Evolutionary conservation across 2,329 filamentous ascomycete genomes (phyloP), one percentile per base, ranked within the genome.

Genomic region (Cladosporium austrohemisphaericum): DNA sequence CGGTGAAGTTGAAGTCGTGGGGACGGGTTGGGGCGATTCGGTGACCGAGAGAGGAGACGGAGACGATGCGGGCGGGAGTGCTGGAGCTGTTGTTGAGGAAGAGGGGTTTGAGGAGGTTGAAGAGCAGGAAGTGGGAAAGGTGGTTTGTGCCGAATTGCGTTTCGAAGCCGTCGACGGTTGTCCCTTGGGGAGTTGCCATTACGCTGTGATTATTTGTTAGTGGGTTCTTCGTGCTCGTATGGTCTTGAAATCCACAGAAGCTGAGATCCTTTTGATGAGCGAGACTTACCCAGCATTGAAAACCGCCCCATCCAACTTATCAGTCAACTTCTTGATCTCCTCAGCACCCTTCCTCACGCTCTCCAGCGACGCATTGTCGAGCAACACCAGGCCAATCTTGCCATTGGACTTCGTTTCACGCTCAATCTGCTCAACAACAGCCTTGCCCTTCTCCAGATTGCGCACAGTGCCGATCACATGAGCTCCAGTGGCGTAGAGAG

Each of bases 131-230:
- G 52, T 79, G 76, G 7, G 65, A 69, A 1, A 83, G 62, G 56
- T 81, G 71, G 58, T 81, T 81, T 5, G 69, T 73, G 18, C 68
- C 76, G 52, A 81, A 73, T 51, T 80, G 76, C 0, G 58, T 57
- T 57, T 81, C 77, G 53, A 71, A 73, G 14, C 74, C 75, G 45
- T 78, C 74, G 13, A 55, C 53, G 3, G 71, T 76, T 41, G 60
- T 53, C 56, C 57, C 13, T 41, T 69, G 50, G 14, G 70, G 62
- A 25, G 55, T 52, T 9, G 64, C 65, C 44, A 48, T 48, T 9
- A 48, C 44, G 25, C 44, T 25, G 22, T 29, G 22, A 26, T n/a
- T 25, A 11, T 9, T 22, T 31, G 23, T 41, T n/a, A 29, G 38
- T 16, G 13, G 4, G 8, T n/a, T 36, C 33, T 22, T 36, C 16